phyloP scores from a whole-genome alignment of 257 asterid species.

The Cynanchum wilfordii region DNA sequence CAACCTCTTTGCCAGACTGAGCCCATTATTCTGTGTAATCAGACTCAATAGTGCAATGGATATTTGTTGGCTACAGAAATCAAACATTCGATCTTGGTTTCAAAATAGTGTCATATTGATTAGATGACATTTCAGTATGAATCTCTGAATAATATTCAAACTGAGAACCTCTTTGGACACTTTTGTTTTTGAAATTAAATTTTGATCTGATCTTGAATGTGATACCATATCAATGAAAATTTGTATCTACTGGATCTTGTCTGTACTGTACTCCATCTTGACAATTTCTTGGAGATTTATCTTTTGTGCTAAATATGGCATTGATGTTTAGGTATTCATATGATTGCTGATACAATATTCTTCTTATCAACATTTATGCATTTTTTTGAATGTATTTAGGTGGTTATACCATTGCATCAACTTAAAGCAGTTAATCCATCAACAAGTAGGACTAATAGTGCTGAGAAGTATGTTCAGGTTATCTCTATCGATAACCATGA shows the following conservation, averaged over 20 bases:
- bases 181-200: background rate
- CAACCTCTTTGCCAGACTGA: background rate
- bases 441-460: constrained; percentile 54
- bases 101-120: background rate
- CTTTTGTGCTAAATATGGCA: background rate
- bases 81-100: background rate
- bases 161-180: background rate
- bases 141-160: background rate
- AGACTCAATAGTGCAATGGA: background rate
- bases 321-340: constrained; percentile 3
- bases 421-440: constrained; percentile 76
- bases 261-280: background rate
- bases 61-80: background rate
- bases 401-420: constrained; percentile 65
- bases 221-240: background rate
- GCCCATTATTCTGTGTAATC: background rate
- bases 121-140: background rate
- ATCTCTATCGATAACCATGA: constrained; percentile 82
- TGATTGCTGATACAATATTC: background rate
- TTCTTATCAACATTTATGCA: background rate
- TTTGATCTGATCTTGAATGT: background rate
- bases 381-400: constrained; percentile 33
- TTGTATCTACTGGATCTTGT: background rate
- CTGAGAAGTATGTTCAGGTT: constrained; percentile 83
- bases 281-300: background rate